A percentile compares a stretch with the other conserved stretches of the same genome.
Conservation (phyloP, 257 asterid species). For the Primulina huaijiensis region DNA sequence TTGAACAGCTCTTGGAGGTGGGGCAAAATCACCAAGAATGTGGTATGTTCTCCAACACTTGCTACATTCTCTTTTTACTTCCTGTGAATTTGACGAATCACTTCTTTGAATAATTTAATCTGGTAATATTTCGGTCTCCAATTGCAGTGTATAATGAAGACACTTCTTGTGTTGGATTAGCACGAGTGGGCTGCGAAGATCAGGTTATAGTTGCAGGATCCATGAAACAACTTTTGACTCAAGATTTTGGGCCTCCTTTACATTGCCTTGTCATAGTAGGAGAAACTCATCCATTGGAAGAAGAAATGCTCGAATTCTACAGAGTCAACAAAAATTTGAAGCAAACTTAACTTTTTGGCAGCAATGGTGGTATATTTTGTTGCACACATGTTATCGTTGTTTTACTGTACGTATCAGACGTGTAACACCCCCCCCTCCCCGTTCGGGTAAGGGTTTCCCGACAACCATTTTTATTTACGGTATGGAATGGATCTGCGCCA, state of each 20-base stretch:
- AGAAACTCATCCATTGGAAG: conserved; percentile 81
- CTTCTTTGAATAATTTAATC: neutral
- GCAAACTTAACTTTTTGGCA: conserved; percentile 11
- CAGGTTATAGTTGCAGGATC: conserved; percentile 68
- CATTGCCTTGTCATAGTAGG: conserved; percentile 90
- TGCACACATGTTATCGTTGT: neutral
- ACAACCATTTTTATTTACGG: neutral
- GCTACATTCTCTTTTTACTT: neutral
- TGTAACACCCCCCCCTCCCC: neutral
- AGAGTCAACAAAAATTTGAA: conserved; percentile 23
- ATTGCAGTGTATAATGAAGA: conserved; percentile 68
- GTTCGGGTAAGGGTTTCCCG: neutral
- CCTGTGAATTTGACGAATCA: conserved; percentile 1
- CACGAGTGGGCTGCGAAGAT: conserved; percentile 88
- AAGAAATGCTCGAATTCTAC: conserved; percentile 79
- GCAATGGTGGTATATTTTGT: conserved; percentile 2
- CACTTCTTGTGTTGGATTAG: conserved; percentile 79
- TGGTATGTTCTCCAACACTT: conserved; percentile 34
- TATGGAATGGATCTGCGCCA: neutral
- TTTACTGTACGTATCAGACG: neutral
- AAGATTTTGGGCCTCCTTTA: conserved; percentile 73
- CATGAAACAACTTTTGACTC: conserved; percentile 62
- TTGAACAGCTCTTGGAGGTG: conserved; percentile 91
- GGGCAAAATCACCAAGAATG: conserved; percentile 52
- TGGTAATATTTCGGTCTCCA: neutral